Base-by-base conservation (phyloP, 441 rosid genomes). In the Kokia cookei region DNA sequence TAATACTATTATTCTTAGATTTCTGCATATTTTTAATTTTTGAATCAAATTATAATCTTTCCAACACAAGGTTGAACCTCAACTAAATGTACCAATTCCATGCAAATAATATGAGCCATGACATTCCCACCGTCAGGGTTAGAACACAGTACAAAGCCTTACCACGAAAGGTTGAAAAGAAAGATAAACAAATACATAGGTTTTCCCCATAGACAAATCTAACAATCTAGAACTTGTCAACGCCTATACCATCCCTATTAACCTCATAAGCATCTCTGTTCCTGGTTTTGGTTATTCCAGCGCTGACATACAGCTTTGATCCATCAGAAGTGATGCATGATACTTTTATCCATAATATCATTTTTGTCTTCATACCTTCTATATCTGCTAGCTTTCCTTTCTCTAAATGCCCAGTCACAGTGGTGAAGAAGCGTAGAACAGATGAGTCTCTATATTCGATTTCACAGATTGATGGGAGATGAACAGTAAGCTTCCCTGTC, bases 381-480 rank as follows among this genome's bases (percentile, higher is more conserved):
- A 93, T 80, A 8, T 93, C 98, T 0, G 80, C 84, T 5, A 95
- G 85, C 86, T 89, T 95, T 27, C 97, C 96, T 84, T 91, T 93
- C 86, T 87, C 93, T 15, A 95, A 82, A 77, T 88, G 86, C 32
- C 91, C 96, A 0, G 91, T 87, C 50, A 93, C 87, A 0, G 86
- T 78, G 14, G 91, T 89, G 50, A 80, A 75, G 81, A 95, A 91
- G 40, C 95, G 89, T 76, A 95, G 64, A 7, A 90, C 95, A 0
- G 99, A 91, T 19, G 93, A 86, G 82, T 95, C 97, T 76, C 76
- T 91, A 82, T 91, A 95, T 50, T 98, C 98, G 66, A 93, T 96
- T 82, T 95, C 98, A 62, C 95, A 91, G 55, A 86, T 74, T 71
- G 86, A 69, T 0, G 97, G 97, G 75, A 94, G 85, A 77, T 84